A percentile compares a stretch with the other conserved stretches of the same genome.
Conservation (phyloP, 495 filamentous ascomycete species). For the Melanomma pulvis-pyrius region DNA sequence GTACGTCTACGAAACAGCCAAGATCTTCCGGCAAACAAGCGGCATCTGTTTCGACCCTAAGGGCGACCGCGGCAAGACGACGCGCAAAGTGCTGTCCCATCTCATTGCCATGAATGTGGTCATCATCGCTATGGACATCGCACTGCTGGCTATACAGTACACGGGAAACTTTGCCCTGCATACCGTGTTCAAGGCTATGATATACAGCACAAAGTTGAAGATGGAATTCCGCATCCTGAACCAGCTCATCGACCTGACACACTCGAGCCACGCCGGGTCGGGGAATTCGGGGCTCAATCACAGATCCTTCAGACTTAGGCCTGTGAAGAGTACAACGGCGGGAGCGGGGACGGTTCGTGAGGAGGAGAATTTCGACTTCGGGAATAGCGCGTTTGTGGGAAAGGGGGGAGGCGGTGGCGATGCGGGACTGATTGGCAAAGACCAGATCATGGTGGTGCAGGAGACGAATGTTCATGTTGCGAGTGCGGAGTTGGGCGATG, state of each 20-base stretch:
- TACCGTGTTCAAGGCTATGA: slow-evolving; percentile 19
- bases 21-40: background rate
- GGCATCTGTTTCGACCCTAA: background rate
- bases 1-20: slow-evolving; percentile 10
- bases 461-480: background rate
- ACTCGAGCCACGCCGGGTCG: background rate
- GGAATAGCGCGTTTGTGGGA: background rate
- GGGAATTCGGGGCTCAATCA: background rate
- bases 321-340: background rate
- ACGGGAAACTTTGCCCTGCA: slow-evolving; percentile 18
- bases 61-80: background rate
- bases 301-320: background rate
- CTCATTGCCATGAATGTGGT: slow-evolving; percentile 32
- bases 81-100: slow-evolving; percentile 3
- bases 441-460: background rate
- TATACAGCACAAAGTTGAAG: slow-evolving; percentile 36
- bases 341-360: background rate
- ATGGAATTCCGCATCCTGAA: slow-evolving; percentile 35
- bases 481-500: no score
- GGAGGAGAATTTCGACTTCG: background rate
- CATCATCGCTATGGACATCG: slow-evolving; percentile 32
- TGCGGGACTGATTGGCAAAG: background rate
- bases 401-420: background rate
- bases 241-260: slow-evolving; percentile 22
- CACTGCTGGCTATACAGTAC: slow-evolving; percentile 27